Evolutionary conservation across 139 green algal genomes (phyloP).

Genomic region (Chlorella sp.): DNA sequence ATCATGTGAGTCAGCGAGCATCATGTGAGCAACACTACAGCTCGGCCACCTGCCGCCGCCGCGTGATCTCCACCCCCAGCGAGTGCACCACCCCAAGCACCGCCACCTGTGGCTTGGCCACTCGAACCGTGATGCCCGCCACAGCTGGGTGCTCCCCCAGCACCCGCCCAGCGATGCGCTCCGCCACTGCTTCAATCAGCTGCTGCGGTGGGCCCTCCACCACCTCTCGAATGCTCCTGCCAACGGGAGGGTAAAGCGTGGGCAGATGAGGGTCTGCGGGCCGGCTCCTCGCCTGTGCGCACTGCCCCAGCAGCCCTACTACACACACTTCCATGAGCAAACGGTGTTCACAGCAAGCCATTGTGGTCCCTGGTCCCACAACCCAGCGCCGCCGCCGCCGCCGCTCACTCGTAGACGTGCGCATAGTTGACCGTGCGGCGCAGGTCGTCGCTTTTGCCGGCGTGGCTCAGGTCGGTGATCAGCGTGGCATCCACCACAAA

Average conservation of each 20-base stretch:
- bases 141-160: constrained; percentile 44
- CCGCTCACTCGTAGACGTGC: constrained; percentile 52
- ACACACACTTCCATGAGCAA: no score
- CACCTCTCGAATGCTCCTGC: constrained; percentile 55
- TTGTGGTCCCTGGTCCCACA: no score
- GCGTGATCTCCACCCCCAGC: constrained; percentile 48
- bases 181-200: constrained; percentile 63
- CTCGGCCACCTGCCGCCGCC: constrained; percentile 2
- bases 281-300: no score
- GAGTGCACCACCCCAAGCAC: constrained; percentile 61
- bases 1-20: no score
- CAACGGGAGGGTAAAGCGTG: neutral
- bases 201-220: constrained; percentile 59
- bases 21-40: neutral
- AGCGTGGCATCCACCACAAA: constrained; percentile 67
- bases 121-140: constrained; percentile 38
- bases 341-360: no score
- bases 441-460: constrained; percentile 57
- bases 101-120: constrained; percentile 70
- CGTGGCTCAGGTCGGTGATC: constrained; percentile 35
- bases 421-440: constrained; percentile 63
- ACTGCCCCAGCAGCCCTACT: no score
- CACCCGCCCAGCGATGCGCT: constrained; percentile 49
- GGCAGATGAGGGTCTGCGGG: no score
- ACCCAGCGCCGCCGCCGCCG: no score